phyloP scores from a whole-genome alignment of 164 flowering plant species.

The Liquidambar formosana region DNA sequence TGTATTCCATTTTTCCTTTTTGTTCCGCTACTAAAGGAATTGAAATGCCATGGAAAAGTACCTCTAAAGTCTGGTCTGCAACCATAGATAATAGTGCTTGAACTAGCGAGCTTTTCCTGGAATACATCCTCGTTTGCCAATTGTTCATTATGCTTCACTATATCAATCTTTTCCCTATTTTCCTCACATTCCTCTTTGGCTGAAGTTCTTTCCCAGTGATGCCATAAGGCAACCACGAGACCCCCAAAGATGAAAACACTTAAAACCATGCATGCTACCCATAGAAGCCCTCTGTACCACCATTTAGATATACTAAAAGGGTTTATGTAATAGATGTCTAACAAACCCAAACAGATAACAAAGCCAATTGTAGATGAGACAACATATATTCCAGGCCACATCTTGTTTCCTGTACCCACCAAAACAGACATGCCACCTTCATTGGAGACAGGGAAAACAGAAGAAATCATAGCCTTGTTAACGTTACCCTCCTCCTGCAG shows the following conservation, averaged over 20 bases:
- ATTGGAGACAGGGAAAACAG: constrained; percentile 31
- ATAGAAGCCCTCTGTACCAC: constrained; percentile 86
- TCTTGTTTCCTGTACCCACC: constrained; percentile 79
- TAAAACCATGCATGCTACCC: constrained; percentile 60
- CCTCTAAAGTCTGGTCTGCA: constrained; percentile 79
- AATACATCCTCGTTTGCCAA: constrained; percentile 8
- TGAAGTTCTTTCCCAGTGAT: constrained; percentile 52
- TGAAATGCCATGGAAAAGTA: constrained; percentile 18
- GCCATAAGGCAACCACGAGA: constrained; percentile 63
- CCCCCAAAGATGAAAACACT: constrained; percentile 78
- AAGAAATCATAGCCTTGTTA: constrained; percentile 19
- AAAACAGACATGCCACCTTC: constrained; percentile 61
- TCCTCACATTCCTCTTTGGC: constrained; percentile 26
- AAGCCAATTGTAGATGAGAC: constrained; percentile 63
- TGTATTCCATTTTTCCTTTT: background rate
- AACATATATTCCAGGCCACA: constrained; percentile 75
- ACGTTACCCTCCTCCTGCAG: constrained; percentile 73
- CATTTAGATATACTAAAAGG: constrained; percentile 42
- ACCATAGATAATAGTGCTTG: constrained; percentile 48
- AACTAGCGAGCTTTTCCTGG: constrained; percentile 26
- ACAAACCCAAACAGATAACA: constrained; percentile 37
- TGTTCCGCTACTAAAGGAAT: background rate
- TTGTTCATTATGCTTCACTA: constrained; percentile 8
- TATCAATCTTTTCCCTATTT: constrained; percentile 13
- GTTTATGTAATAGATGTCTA: constrained; percentile 53